Percentiles rank a stretch among this genome's conserved stretches.
Conservation (phyloP, 2,329 filamentous ascomycete species). For the Westerdykella aurantiaca region DNA sequence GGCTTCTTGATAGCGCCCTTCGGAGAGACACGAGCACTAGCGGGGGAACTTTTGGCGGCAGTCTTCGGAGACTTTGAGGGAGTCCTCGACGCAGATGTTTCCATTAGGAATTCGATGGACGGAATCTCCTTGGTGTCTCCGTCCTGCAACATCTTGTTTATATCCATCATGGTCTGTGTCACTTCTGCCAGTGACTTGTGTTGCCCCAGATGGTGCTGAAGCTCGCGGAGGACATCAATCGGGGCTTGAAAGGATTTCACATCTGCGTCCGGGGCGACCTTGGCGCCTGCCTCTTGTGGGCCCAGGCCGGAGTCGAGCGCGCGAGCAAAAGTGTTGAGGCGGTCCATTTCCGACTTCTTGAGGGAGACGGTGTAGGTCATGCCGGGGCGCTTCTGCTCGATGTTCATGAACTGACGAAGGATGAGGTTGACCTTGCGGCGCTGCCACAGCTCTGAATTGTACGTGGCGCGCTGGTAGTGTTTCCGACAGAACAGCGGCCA, state of each 20-base stretch:
- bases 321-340: constrained; percentile 25
- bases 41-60: no score
- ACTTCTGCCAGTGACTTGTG: constrained; percentile 17
- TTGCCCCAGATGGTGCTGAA: constrained; percentile 19
- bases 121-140: constrained; percentile 20
- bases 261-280: constrained; percentile 8
- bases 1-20: constrained; percentile 8
- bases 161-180: constrained; percentile 17
- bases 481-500: constrained; percentile 38
- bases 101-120: constrained; percentile 3
- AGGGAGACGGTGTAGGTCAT: constrained; percentile 28
- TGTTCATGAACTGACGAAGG: constrained; percentile 27
- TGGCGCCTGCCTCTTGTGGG: constrained; percentile 7
- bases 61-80: no score
- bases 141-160: constrained; percentile 24
- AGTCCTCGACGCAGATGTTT: background rate
- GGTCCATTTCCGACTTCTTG: constrained; percentile 33
- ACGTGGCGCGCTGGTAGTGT: constrained; percentile 39
- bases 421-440: constrained; percentile 30
- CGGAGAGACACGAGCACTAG: constrained; percentile 1
- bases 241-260: constrained; percentile 29
- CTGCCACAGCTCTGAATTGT: constrained; percentile 33
- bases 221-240: constrained; percentile 28
- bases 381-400: constrained; percentile 26
- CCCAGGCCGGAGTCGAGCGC: constrained; percentile 15